Base-by-base conservation (phyloP, 805 yeast species). In the Zygosaccharomyces gambellarensis region DNA sequence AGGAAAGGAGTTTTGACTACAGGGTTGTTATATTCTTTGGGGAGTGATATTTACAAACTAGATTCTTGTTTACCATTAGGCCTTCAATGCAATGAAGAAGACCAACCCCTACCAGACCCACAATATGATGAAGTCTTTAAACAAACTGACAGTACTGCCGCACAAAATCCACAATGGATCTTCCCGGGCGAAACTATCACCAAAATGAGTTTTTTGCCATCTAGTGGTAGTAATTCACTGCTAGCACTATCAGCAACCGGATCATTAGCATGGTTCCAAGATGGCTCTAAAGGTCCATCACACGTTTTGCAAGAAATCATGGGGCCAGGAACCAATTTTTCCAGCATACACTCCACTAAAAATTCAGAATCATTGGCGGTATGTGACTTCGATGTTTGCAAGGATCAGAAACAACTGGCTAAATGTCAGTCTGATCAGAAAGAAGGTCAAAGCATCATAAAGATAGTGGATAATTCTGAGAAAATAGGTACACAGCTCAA, bases 71-170 rank as follows among this genome's bases (percentile, higher is more conserved):
- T 66, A 47, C 70, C 70, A 14, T 39, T 63, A 23, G 62, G 63
- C 2, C 51, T 61, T 5, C 49, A 31, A n/a, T 22, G 51, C 21
- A 6, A 38, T 28, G 60, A 60, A 42, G 65, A 45, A 10, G 48
- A 48, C 4, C 27, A 45, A 27, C 11, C 17, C 36, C 45, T 49
- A 32, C 52, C 63, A 22, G 74, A 72, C 36, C 90, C 89, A 3
- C 90, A 84, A 59, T 73, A 74, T 45, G 95, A 85, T 38, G 92
- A 84, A 51, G 89, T 83, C 2, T 75, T 85, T 36, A 82, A 78
- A 23, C 88, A 81, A 49, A 50, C 56, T 10, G 62, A 60, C 39
- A 47, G 51, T 8, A 49, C 47, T 10, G 52, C 56, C n/a, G 47
- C 59, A 28, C 40, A 50, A 9, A 53, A 59, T 11, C 36, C 36